Evolutionary conservation across 164 flowering plant species (phyloP), one percentile per base, ranked within the genome.

Genomic region (Umbilicus rupestris): DNA sequence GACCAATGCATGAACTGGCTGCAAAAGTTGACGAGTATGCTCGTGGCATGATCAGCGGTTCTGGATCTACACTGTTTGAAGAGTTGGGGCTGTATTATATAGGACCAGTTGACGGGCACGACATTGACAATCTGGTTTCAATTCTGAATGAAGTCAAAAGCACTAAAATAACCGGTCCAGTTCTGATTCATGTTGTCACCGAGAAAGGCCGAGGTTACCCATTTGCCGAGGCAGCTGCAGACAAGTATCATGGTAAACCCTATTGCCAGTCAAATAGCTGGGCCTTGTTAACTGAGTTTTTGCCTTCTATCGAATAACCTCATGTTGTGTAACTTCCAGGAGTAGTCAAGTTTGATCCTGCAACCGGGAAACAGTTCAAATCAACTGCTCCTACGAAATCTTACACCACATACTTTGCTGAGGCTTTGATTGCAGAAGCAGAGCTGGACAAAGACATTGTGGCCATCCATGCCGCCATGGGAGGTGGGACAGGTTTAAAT

Each of bases 391-490:
- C 75, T 3, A 93, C 98, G 15, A 85, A 83, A 74, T 81, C 97
- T 24, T 90, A 83, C 78, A 93, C 97, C 7, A 79, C 84, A 62
- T 93, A 87, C 68, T 93, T 93, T 74, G 98, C 97, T 2, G 96
- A 93, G 80, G 91, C 98, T 60, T 78, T 93, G 80, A 80, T 89
- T 67, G 95, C 97, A 66, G 98, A 93, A 79, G 98, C 98, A 42
- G 98, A 90, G 72, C 84, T 30, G 4, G 98, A 93, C 70, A 84
- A 84, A 67, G 85, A 84, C 50, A 73, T 93, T 63, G 87, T 93
- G 55, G 98, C 92, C 9, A 93, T 93, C 64, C 98, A 93, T 75
- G 98, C 98, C 50, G 98, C 98, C 49, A 93, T 93, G 98, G 98
- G 97, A 65, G 98, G 98, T 58, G 98, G 98, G 63, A 90, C 98